A percentile compares a stretch with the other conserved stretches of the same genome.
These are phyloP conservation scores for Populus hybrid DNA, from an alignment of 441 rosid species.

Conservation along the genomic window DNA sequence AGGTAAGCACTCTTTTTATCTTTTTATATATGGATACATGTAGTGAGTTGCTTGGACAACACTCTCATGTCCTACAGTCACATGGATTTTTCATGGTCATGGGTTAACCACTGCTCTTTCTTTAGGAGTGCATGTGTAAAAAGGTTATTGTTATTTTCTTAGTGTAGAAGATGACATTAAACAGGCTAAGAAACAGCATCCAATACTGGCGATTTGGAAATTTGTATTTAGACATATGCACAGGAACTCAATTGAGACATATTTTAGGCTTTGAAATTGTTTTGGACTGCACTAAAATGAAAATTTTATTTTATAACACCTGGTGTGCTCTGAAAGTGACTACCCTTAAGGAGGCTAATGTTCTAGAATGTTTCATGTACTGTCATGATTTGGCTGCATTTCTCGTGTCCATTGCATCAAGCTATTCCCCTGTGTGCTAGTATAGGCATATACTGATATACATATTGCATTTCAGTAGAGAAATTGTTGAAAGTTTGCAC, in stretches of 20 bases:
- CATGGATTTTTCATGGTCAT: not conserved
- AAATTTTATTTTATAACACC: too few species aligned
- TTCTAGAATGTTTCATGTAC: not conserved
- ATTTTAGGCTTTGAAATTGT: not conserved
- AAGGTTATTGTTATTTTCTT: not conserved
- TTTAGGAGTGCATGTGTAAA: not conserved
- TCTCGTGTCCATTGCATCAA: not conserved
- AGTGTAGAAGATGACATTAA: not conserved
- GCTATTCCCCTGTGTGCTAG: not conserved
- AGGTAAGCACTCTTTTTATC: slow-evolving; percentile 41
- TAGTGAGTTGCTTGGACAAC: not conserved
- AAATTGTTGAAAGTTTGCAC: not conserved
- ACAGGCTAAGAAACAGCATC: not conserved
- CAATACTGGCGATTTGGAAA: not conserved
- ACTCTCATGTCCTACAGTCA: not conserved
- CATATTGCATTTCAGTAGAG: not conserved
- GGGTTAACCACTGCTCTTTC: not conserved
- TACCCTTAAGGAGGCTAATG: not conserved
- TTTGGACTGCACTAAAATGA: not conserved
- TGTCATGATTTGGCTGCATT: not conserved
- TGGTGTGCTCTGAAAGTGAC: not conserved
- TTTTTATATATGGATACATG: slow-evolving; percentile 8
- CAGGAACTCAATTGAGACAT: not conserved
- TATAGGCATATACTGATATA: not conserved
- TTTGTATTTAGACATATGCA: not conserved